A percentile compares a stretch with the other conserved stretches of the same genome.
Conservation (phyloP, 495 filamentous ascomycete species). For the Gamarada debralockiae region DNA sequence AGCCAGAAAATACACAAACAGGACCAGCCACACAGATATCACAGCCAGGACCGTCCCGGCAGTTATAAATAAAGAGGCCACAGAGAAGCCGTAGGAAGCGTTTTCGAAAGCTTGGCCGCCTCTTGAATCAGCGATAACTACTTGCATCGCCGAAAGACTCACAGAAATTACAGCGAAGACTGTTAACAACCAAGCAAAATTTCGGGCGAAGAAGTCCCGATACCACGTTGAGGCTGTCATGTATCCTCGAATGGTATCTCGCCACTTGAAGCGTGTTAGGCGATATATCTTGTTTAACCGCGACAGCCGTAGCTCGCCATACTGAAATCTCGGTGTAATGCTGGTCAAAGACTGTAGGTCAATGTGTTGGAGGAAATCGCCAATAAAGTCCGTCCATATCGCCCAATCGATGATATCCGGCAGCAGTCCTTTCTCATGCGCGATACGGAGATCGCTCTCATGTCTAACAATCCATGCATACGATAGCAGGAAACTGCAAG, state of each 20-base stretch:
- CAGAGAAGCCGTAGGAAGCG: constrained; percentile 13
- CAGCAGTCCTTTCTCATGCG: constrained; percentile 25
- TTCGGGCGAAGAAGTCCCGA: constrained; percentile 28
- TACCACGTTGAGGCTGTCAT: constrained; percentile 22
- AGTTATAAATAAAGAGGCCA: constrained; percentile 7
- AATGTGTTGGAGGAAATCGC: constrained; percentile 11
- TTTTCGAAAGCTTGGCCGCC: constrained; percentile 2
- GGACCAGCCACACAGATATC: constrained; percentile 5
- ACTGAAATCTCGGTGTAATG: constrained; percentile 27
- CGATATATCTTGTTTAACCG: constrained; percentile 31
- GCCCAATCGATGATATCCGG: constrained; percentile 25
- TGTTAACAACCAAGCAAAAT: constrained; percentile 34
- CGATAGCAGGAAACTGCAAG: constrained; percentile 39
- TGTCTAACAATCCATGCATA: constrained; percentile 38
- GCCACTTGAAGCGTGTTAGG: not conserved
- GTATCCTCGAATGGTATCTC: constrained; percentile 12
- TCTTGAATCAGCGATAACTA: constrained; percentile 6
- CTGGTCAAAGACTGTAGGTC: constrained; percentile 8
- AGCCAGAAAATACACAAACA: constrained; percentile 13
- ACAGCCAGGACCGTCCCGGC: constrained; percentile 5
- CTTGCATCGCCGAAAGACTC: constrained; percentile 15
- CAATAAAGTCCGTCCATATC: constrained; percentile 16
- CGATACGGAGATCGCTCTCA: constrained; percentile 37
- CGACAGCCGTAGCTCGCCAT: constrained; percentile 38
- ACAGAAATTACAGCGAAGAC: constrained; percentile 28